Base-by-base conservation (phyloP, 1,139 yeast species). In the Wickerhamomyces sp. region DNA sequence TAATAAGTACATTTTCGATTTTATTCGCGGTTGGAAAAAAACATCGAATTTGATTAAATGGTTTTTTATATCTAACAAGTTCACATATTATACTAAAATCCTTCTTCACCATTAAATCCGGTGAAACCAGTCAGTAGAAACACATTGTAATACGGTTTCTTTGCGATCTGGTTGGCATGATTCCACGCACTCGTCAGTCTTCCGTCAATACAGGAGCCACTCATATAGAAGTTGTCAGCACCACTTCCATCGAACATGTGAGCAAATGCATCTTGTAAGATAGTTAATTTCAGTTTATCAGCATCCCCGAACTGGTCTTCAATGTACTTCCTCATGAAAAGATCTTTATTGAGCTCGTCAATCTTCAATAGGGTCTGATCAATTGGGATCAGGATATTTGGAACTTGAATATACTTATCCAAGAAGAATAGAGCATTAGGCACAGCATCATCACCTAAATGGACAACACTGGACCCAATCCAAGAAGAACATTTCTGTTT, bases 161-260 rank as follows among this genome's bases (percentile, higher is more conserved):
- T 80, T 24, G 78, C 62, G 33, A 82, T 76, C 43, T 72, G 71
- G 54, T 83, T 82, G 38, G 88, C 81, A 72, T 86, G 84, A 52
- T 82, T 83, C 86, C 90, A 83, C 1, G 89, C 86, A 39, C 83
- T 75, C 0, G 92, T 82, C 38, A 83, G 63, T 38, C 90, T 70
- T 18, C 90, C 92, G 56, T 82, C 92, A 42, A 82, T 82, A 60
- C 92, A 82, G 3, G 85, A 76, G 2, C 92, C 92, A 20, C 88
- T 85, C 68, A 81, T 82, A 56, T 78, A 82, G 57, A 78, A 81
- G 58, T 83, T 81, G 52, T 81, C 87, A 7, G 88, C 88, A 32
- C 92, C 92, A 7, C 85, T 77, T 2, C 88, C 79, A 55, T 82
- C 89, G 59, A 82, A 83, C 48, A 85, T 88, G 54, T 81, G 87